phyloP scores from a whole-genome alignment of 768 basidiomycete species.

The Boletellus ananas region DNA sequence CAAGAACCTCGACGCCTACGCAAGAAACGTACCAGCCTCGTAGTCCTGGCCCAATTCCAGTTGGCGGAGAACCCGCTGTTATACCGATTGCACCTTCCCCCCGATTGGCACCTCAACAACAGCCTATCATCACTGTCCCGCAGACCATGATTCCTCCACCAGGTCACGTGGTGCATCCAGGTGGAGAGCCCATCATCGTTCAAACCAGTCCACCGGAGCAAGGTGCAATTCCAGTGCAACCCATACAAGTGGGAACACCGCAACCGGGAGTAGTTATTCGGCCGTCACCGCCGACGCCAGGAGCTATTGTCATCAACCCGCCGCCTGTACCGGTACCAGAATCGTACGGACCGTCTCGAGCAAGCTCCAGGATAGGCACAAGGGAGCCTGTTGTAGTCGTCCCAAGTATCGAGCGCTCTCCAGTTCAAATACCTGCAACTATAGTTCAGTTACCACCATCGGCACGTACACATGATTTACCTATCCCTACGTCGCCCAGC shows the following conservation, averaged over 20 bases:
- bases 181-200: slow-evolving; percentile 1
- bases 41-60: slow-evolving; percentile 17
- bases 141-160: slow-evolving; percentile 17
- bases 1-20: slow-evolving; percentile 24
- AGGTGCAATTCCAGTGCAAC: slow-evolving; percentile 6
- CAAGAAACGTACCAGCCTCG: slow-evolving; percentile 17
- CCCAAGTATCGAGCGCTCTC: slow-evolving; percentile 17
- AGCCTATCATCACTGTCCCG: slow-evolving; percentile 15
- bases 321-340: slow-evolving; percentile 6
- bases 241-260: background rate
- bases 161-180: slow-evolving; percentile 12
- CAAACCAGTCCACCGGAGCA: slow-evolving; percentile 1
- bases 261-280: slow-evolving; percentile 4
- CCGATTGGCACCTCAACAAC: slow-evolving; percentile 10
- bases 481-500: slow-evolving; percentile 22
- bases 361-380: slow-evolving; percentile 14
- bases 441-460: slow-evolving; percentile 14
- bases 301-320: slow-evolving; percentile 20
- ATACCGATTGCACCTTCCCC: slow-evolving; percentile 13
- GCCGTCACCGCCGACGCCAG: background rate
- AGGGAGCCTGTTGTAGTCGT: slow-evolving; percentile 16
- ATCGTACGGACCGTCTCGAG: slow-evolving; percentile 10
- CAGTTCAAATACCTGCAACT: slow-evolving; percentile 18
- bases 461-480: slow-evolving; percentile 5
- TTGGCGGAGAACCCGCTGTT: slow-evolving; percentile 13